phyloP scores from a whole-genome alignment of 2,329 filamentous ascomycete genomes.

The Colletotrichum sp. region DNA sequence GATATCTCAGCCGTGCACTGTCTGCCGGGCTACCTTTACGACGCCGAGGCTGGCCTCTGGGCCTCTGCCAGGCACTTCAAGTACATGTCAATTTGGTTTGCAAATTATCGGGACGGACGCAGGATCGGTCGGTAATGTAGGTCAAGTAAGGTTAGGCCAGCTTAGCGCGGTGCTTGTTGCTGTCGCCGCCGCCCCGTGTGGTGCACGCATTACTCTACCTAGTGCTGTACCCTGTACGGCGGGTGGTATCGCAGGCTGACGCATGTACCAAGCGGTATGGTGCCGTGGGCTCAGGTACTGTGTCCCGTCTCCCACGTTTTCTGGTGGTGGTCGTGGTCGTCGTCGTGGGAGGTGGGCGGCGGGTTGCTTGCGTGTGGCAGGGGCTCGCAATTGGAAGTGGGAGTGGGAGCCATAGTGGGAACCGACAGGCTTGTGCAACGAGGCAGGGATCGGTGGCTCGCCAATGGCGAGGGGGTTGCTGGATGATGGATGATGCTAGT shows the following conservation, averaged over 20 bases:
- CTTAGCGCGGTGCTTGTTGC: constrained; percentile 1
- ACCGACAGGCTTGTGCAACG: constrained; percentile 21
- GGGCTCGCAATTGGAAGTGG: constrained; percentile 2
- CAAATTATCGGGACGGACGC: constrained; percentile 4
- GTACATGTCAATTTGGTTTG: not conserved
- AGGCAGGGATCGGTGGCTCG: constrained; percentile 1
- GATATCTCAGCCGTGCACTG: not conserved
- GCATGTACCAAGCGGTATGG: not conserved
- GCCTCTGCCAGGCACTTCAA: not conserved
- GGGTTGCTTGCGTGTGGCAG: constrained; percentile 4
- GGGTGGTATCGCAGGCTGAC: not conserved
- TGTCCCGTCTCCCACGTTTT: constrained; percentile 1
- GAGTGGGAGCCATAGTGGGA: constrained; percentile 18
- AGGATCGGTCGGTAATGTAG: constrained; percentile 13
- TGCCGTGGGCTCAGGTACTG: not conserved
- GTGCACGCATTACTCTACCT: not conserved
- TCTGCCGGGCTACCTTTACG: not conserved
- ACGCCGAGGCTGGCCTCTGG: not conserved
- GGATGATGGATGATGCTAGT: constrained; percentile 11
- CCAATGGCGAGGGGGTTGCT: not conserved
- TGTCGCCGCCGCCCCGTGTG: not conserved
- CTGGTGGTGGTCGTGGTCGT: not conserved
- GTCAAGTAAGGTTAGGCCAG: constrained; percentile 8
- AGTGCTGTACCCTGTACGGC: not conserved
- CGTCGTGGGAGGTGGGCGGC: not conserved